Evolutionary conservation across 2,329 filamentous ascomycete species (phyloP).

Genomic region (Alternaria angustiovoidea): DNA sequence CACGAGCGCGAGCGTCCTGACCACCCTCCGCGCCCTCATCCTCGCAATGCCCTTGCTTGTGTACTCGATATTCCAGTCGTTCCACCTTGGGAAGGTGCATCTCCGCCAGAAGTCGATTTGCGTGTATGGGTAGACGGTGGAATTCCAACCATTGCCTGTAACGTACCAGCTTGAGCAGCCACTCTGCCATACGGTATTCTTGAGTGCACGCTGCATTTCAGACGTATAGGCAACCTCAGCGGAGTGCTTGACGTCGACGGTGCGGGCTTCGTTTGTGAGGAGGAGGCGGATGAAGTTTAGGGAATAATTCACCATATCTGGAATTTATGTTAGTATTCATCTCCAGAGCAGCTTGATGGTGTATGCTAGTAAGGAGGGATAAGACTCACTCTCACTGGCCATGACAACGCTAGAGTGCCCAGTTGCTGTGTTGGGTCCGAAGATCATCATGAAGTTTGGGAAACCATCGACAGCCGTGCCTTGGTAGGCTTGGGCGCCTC

Average conservation of each 20-base stretch:
- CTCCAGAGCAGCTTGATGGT: no score
- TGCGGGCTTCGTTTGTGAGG: slow-evolving; percentile 91
- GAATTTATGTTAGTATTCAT: neutral
- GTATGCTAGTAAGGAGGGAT: neutral
- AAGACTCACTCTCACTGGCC: slow-evolving; percentile 60
- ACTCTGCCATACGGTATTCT: slow-evolving; percentile 62
- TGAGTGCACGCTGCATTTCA: slow-evolving; percentile 52
- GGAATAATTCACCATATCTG: slow-evolving; percentile 65
- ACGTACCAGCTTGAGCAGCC: slow-evolving; percentile 70
- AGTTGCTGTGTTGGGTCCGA: slow-evolving; percentile 70
- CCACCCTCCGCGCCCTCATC: slow-evolving; percentile 27
- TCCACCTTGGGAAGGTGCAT: slow-evolving; percentile 63
- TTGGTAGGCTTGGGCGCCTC: slow-evolving; percentile 70
- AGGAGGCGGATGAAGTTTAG: slow-evolving; percentile 67
- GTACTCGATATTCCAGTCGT: slow-evolving; percentile 62
- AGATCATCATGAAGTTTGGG: slow-evolving; percentile 71
- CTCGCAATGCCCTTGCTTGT: slow-evolving; percentile 58
- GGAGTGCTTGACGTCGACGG: slow-evolving; percentile 84
- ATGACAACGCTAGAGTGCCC: slow-evolving; percentile 69
- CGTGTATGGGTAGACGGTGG: slow-evolving; percentile 68
- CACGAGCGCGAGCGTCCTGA: slow-evolving; percentile 28
- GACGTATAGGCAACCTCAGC: slow-evolving; percentile 68
- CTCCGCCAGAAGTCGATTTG: slow-evolving; percentile 61
- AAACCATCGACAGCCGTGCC: slow-evolving; percentile 63
- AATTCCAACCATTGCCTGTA: slow-evolving; percentile 81